Percentiles rank a stretch among this genome's conserved stretches.
phyloP scores from a whole-genome alignment of 371 early-diverging fungal species.

The Umbelopsis sp. region DNA sequence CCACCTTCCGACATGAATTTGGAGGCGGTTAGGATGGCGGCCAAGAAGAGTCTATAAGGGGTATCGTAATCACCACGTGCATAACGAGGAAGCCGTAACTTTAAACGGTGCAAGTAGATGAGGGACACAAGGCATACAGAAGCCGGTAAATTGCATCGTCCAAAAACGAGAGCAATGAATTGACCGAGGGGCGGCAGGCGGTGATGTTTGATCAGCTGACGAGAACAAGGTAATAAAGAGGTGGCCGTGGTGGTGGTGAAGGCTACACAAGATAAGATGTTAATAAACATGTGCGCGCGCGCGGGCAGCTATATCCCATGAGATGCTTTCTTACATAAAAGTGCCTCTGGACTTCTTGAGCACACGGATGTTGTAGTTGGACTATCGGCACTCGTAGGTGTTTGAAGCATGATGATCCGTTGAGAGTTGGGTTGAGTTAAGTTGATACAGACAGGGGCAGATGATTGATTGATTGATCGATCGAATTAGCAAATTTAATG shows the following conservation, averaged over 20 bases:
- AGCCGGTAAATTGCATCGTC: constrained; percentile 18
- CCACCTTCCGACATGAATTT: constrained; percentile 38
- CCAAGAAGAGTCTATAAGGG: constrained; percentile 67
- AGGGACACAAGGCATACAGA: constrained; percentile 42
- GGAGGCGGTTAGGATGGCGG: constrained; percentile 63
- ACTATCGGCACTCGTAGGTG: background rate
- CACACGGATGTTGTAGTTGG: constrained; percentile 13
- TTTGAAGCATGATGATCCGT: background rate
- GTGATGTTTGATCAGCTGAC: constrained; percentile 7
- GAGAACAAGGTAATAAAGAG: constrained; percentile 4
- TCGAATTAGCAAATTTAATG: too few species aligned
- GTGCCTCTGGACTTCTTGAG: constrained; percentile 9
- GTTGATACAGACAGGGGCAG: too few species aligned
- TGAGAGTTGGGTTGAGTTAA: too few species aligned
- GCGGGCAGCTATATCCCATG: too few species aligned
- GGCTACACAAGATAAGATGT: background rate
- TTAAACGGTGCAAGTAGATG: constrained; percentile 65
- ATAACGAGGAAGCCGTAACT: constrained; percentile 51
- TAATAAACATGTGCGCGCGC: background rate
- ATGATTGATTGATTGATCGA: too few species aligned
- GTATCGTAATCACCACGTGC: constrained; percentile 67
- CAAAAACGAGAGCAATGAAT: constrained; percentile 20
- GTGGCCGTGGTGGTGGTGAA: constrained; percentile 12
- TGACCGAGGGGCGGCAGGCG: constrained; percentile 18
- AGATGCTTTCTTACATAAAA: background rate